Conservation (phyloP, 139 green algal species). For the Micractinium sp. region DNA sequence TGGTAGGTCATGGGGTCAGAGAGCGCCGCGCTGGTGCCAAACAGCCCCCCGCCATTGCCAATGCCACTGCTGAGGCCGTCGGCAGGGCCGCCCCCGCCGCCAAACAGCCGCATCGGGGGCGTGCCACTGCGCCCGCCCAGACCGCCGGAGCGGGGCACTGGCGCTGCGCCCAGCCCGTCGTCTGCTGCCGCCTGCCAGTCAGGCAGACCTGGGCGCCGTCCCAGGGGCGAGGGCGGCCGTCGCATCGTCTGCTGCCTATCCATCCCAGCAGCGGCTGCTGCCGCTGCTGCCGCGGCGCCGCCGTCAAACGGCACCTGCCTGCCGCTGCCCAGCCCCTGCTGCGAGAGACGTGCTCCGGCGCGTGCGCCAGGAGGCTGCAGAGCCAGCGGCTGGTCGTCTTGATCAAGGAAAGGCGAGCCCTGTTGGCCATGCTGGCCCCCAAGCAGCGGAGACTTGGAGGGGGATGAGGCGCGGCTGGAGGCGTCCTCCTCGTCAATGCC, state of each 20-base stretch:
- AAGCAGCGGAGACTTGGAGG: conserved; percentile 25
- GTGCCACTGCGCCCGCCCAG: not conserved
- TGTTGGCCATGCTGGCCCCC: not conserved
- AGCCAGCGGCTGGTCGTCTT: conserved; percentile 11
- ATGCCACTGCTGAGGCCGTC: not conserved
- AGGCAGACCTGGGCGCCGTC: conserved; percentile 1
- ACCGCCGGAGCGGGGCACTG: not conserved
- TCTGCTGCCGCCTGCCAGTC: not conserved
- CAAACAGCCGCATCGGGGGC: not conserved
- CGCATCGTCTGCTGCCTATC: not conserved
- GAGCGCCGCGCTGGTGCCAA: conserved; percentile 8
- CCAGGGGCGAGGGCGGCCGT: not conserved
- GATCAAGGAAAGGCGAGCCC: conserved; percentile 11
- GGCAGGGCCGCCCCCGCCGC: not conserved
- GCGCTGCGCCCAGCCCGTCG: not conserved
- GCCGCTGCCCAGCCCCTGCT: conserved; percentile 10
- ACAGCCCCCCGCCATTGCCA: not conserved
- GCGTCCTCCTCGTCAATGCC: conserved; percentile 18
- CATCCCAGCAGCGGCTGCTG: conserved; percentile 13
- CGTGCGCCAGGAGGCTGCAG: not conserved
- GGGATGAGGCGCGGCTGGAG: conserved; percentile 28
- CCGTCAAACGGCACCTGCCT: conserved; percentile 4
- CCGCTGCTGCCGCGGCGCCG: not conserved
- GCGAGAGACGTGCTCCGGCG: not conserved
- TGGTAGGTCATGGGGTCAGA: conserved; percentile 37